These are phyloP conservation scores for Mycena polygramma DNA, from an alignment of 768 basidiomycete genomes.

Conservation along the genomic window DNA sequence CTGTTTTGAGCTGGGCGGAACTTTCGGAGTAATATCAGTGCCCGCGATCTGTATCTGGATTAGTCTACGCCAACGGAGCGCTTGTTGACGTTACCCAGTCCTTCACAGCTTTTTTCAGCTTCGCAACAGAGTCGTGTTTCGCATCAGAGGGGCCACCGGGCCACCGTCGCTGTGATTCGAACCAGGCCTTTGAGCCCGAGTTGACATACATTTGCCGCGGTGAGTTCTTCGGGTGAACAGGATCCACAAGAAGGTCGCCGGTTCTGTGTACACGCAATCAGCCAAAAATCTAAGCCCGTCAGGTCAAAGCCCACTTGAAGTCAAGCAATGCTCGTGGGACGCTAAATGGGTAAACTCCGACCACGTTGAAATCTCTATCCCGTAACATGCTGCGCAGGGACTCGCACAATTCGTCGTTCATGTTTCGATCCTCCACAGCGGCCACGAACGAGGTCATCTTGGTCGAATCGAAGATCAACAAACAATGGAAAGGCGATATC, in stretches of 20 bases:
- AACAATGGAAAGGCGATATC: too few relatives aligned
- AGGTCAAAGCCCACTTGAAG: constrained; percentile 30
- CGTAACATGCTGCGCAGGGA: neutral
- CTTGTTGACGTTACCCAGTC: constrained; percentile 33
- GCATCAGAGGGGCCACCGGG: constrained; percentile 27
- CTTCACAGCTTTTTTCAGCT: constrained; percentile 30
- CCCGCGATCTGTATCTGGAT: too few relatives aligned
- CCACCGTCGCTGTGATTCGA: constrained; percentile 26
- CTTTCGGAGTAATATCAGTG: too few relatives aligned
- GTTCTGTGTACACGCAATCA: constrained; percentile 24
- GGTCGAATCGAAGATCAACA: too few relatives aligned
- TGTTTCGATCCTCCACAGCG: too few relatives aligned
- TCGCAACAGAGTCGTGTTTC: neutral
- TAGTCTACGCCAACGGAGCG: constrained; percentile 7
- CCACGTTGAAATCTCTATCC: neutral
- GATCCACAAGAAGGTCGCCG: constrained; percentile 38
- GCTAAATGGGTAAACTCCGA: constrained; percentile 39
- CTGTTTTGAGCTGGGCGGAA: too few relatives aligned
- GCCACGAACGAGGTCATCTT: too few relatives aligned
- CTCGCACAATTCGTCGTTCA: neutral
- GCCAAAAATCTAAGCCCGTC: neutral
- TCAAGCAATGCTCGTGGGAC: constrained; percentile 43
- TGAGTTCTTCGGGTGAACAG: constrained; percentile 29
- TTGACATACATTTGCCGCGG: constrained; percentile 34
- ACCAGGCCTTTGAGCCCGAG: constrained; percentile 7